phyloP scores from a whole-genome alignment of 2,329 filamentous ascomycete genomes.

The Bertia moriformis region DNA sequence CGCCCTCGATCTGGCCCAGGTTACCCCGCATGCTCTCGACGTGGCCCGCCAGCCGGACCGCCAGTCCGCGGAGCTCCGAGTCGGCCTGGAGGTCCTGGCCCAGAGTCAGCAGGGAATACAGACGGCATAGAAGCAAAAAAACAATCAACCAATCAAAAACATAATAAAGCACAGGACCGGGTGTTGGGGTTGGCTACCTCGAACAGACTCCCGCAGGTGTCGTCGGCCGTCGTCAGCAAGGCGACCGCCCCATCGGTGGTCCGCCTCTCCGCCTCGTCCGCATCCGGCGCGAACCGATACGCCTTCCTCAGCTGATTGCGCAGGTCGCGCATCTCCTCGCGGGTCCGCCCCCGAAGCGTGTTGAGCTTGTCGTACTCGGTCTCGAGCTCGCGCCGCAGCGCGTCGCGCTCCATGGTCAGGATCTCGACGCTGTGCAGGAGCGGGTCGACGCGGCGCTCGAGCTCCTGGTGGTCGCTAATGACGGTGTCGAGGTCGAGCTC shows the following conservation, averaged over 20 bases:
- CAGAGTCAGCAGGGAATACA: not conserved
- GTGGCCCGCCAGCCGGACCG: slow-evolving; percentile 33
- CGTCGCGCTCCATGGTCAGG: slow-evolving; percentile 39
- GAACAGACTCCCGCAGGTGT: slow-evolving; percentile 10
- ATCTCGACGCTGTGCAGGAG: slow-evolving; percentile 47
- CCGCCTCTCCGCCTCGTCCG: slow-evolving; percentile 3
- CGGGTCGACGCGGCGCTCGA: slow-evolving; percentile 46
- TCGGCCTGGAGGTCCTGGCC: slow-evolving; percentile 19
- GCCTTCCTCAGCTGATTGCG: slow-evolving; percentile 31
- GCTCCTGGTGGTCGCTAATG: slow-evolving; percentile 36
- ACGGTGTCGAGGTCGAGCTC: slow-evolving; percentile 55
- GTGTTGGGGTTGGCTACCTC: slow-evolving; percentile 10
- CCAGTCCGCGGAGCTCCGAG: slow-evolving; percentile 26
- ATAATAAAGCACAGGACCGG: slow-evolving; percentile 1
- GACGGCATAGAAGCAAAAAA: not conserved
- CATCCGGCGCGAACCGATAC: slow-evolving; percentile 31
- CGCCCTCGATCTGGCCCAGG: slow-evolving; percentile 34
- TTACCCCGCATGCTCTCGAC: slow-evolving; percentile 41
- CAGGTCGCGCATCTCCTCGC: slow-evolving; percentile 34
- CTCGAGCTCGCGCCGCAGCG: slow-evolving; percentile 39
- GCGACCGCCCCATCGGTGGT: slow-evolving; percentile 5
- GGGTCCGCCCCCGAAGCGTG: slow-evolving; percentile 38
- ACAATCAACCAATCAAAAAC: too few species aligned
- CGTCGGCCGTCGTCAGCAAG: too few species aligned
- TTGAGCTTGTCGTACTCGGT: slow-evolving; percentile 34